These are phyloP conservation scores for Pythium grandisporangium DNA, from an alignment of 352 stramenopile species.

Conservation along the genomic window DNA sequence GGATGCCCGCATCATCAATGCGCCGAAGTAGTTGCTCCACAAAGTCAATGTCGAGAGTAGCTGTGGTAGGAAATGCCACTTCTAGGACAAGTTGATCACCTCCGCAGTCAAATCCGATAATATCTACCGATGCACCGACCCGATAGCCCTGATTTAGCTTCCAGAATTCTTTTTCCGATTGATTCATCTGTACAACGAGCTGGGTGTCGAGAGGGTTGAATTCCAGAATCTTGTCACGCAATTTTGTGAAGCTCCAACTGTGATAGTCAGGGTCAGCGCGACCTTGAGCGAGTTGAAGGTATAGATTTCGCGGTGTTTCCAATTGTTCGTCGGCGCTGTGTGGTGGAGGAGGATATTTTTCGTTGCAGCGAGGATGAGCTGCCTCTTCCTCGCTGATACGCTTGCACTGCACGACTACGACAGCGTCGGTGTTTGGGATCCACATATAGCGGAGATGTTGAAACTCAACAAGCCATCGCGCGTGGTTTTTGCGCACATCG, in stretches of 20 bases:
- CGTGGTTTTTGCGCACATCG: slow-evolving; percentile 81
- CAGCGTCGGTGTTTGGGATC: slow-evolving; percentile 95
- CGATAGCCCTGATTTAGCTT: slow-evolving; percentile 87
- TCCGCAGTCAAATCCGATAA: slow-evolving; percentile 98
- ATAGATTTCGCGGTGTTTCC: slow-evolving; percentile 66
- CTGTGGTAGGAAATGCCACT: slow-evolving; percentile 89
- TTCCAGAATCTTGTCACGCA: slow-evolving; percentile 75
- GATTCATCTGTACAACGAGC: slow-evolving; percentile 93
- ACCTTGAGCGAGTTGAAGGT: slow-evolving; percentile 55
- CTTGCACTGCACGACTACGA: slow-evolving; percentile 92
- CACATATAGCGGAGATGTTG: slow-evolving; percentile 97
- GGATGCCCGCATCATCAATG: slow-evolving; percentile 90
- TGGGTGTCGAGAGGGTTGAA: slow-evolving; percentile 86
- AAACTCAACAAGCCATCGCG: slow-evolving; percentile 59
- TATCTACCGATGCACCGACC: slow-evolving; percentile 88
- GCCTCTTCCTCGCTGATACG: slow-evolving; percentile 36
- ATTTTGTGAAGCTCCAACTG: slow-evolving; percentile 78
- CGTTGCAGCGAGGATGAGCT: slow-evolving; percentile 9
- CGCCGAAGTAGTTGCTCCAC: slow-evolving; percentile 88
- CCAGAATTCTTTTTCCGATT: slow-evolving; percentile 96
- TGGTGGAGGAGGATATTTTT: slow-evolving; percentile 33
- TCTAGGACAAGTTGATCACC: slow-evolving; percentile 98
- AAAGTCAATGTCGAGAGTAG: slow-evolving; percentile 88
- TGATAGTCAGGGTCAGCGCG: slow-evolving; percentile 50
- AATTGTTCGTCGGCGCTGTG: slow-evolving; percentile 60